Evolutionary conservation across 441 rosid species (phyloP), one percentile per base, ranked within the genome.

Genomic region (Theobroma grandiflorum): DNA sequence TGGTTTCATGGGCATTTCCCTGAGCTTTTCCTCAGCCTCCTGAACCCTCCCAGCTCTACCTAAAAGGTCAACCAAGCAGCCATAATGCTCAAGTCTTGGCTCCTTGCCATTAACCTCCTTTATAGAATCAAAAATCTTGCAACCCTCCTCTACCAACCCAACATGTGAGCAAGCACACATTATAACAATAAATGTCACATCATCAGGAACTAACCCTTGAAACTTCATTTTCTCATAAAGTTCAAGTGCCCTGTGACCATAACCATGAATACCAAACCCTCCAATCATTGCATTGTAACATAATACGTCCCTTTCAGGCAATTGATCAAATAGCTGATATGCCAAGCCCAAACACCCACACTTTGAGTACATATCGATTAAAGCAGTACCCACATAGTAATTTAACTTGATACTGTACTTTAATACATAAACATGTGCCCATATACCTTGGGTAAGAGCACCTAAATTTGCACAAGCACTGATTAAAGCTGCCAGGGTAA

Each of bases 261-360:
- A 72, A 37, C 97, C 94, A 11, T 90, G 79, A 86, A 53, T 78
- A 4, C 86, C 94, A 63, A 89, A 84, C 2, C 94, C 90, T 0
- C 89, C 88, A 66, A 93, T 90, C 91, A 93, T 89, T 0, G 93
- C 89, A 78, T 88, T 91, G 74, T 88, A 90, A 61, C 89, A 89
- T 0, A 52, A 76, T 0, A 76, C 76, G 67, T 90, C 95, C 77
- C 87, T 87, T 0, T 80, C 64, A 80, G 40, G 62, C 88, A 91
- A 78, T 84, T 82, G 63, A 64, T 87, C 91, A 49, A 93, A 93
- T 89, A 89, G 31, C 22, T 91, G 82, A 58, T 80, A 81, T 0
- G 91, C 91, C 22, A 83, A 78, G 55, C 40, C 82, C 11, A 88
- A 8, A 63, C 81, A 77, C 55, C 94, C 97, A 2, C 94, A 89